These are phyloP conservation scores for Penicillium coprophilum DNA, from an alignment of 495 filamentous ascomycete genomes.

Conservation along the genomic window DNA sequence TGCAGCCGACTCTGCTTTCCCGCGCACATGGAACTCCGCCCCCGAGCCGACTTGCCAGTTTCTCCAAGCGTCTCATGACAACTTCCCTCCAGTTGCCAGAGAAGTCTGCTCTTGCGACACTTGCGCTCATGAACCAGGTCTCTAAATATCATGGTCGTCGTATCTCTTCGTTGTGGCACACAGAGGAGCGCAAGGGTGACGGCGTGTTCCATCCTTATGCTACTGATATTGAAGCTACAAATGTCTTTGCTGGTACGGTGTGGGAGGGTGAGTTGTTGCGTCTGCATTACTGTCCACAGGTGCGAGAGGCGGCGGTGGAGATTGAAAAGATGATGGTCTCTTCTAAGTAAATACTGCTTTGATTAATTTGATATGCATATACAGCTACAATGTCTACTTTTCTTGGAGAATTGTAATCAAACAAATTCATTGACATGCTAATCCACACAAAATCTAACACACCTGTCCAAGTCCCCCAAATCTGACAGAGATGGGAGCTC, in stretches of 20 bases:
- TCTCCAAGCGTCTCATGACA: constrained; percentile 88
- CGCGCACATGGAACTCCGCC: constrained; percentile 57
- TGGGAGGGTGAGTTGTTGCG: constrained; percentile 92
- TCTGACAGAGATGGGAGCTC: background rate
- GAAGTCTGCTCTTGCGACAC: constrained; percentile 74
- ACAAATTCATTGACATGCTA: constrained; percentile 3
- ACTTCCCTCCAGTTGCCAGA: constrained; percentile 82
- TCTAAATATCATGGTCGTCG: constrained; percentile 68
- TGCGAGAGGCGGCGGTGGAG: constrained; percentile 69
- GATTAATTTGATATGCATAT: constrained; percentile 14
- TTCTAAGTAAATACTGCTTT: constrained; percentile 30
- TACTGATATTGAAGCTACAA: constrained; percentile 69
- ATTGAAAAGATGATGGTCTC: constrained; percentile 63
- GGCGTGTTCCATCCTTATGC: constrained; percentile 59
- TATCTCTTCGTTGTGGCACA: constrained; percentile 73
- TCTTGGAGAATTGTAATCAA: background rate
- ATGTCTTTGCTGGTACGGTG: constrained; percentile 83
- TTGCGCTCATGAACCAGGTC: constrained; percentile 72
- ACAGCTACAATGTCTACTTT: constrained; percentile 3
- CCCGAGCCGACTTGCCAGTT: constrained; percentile 79
- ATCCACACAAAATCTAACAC: background rate
- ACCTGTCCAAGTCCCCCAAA: background rate
- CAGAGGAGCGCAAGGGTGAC: constrained; percentile 87
- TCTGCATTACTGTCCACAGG: constrained; percentile 82
- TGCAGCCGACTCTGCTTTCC: constrained; percentile 67